phyloP scores from a whole-genome alignment of 2,329 filamentous ascomycete genomes.

The Phoma sp. region DNA sequence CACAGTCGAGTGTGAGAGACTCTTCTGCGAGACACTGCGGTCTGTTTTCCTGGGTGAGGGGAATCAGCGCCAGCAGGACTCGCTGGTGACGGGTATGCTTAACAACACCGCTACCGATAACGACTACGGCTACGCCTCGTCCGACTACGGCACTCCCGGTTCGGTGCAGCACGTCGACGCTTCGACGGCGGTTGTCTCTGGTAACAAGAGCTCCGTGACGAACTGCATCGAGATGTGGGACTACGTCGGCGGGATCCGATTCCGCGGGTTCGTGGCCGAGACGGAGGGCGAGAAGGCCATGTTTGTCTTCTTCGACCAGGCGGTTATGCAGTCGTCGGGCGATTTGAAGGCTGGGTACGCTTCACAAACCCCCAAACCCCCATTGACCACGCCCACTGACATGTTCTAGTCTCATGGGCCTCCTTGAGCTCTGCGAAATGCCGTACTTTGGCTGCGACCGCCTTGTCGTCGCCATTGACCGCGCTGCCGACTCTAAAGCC shows the following conservation, averaged over 20 bases:
- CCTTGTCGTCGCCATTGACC: constrained; percentile 82
- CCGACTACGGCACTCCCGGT: constrained; percentile 35
- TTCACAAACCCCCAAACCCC: constrained; percentile 23
- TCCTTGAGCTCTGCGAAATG: constrained; percentile 84
- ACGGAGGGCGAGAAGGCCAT: constrained; percentile 73
- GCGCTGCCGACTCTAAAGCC: constrained; percentile 64
- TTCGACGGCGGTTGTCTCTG: constrained; percentile 10
- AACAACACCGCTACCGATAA: constrained; percentile 35
- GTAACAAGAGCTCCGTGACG: constrained; percentile 50
- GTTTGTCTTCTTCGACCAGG: constrained; percentile 86
- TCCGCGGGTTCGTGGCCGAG: constrained; percentile 82
- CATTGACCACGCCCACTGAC: constrained; percentile 15
- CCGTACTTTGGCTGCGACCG: constrained; percentile 74
- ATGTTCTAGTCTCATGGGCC: constrained; percentile 67
- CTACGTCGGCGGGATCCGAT: constrained; percentile 81
- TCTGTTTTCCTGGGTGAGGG: constrained; percentile 96
- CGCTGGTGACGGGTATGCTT: constrained; percentile 82
- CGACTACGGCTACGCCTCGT: constrained; percentile 35
- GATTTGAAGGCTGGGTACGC: constrained; percentile 87
- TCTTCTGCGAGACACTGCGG: constrained; percentile 97
- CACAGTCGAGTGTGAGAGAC: constrained; percentile 99
- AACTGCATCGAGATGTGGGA: constrained; percentile 83
- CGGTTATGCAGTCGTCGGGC: constrained; percentile 64
- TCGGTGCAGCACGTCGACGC: constrained; percentile 32
- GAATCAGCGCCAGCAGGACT: constrained; percentile 76